phyloP scores from a whole-genome alignment of 1,284 basidiomycete species.

The Bjerkandera adusta region DNA sequence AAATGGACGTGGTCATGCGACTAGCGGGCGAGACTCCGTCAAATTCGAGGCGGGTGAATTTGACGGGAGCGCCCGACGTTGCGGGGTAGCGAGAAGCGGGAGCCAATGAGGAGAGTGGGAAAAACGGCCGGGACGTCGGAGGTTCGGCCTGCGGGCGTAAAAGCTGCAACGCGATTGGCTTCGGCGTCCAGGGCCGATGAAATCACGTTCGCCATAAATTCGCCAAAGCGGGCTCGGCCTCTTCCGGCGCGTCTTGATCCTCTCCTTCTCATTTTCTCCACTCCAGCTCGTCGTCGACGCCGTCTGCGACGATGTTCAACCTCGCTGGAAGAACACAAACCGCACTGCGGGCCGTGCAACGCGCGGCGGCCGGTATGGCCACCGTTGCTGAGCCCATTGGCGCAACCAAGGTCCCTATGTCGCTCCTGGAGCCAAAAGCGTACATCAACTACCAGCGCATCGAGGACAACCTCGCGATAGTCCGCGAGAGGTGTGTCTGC shows the following conservation, averaged over 20 bases:
- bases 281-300: slow-evolving; percentile 30
- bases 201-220: slow-evolving; percentile 15
- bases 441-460: slow-evolving; percentile 98
- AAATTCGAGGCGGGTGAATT: slow-evolving; percentile 6
- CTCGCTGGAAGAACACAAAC: slow-evolving; percentile 58
- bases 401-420: slow-evolving; percentile 93
- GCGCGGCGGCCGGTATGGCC: slow-evolving; percentile 71
- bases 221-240: slow-evolving; percentile 8
- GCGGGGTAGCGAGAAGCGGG: slow-evolving; percentile 1
- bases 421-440: slow-evolving; percentile 79
- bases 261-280: slow-evolving; percentile 19
- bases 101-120: slow-evolving; percentile 4
- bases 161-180: slow-evolving; percentile 16
- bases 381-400: slow-evolving; percentile 75
- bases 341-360: slow-evolving; percentile 57
- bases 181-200: slow-evolving; percentile 15
- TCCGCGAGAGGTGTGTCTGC: slow-evolving; percentile 70
- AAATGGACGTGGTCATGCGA: no score
- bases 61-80: not conserved
- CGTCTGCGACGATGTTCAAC: slow-evolving; percentile 61
- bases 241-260: slow-evolving; percentile 17
- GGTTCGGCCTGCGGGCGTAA: slow-evolving; percentile 10
- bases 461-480: slow-evolving; percentile 89
- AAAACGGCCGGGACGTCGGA: slow-evolving; percentile 5
- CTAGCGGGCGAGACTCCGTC: no score